phyloP scores from a whole-genome alignment of 2,329 filamentous ascomycete species.

The Aspergillus japonicus region DNA sequence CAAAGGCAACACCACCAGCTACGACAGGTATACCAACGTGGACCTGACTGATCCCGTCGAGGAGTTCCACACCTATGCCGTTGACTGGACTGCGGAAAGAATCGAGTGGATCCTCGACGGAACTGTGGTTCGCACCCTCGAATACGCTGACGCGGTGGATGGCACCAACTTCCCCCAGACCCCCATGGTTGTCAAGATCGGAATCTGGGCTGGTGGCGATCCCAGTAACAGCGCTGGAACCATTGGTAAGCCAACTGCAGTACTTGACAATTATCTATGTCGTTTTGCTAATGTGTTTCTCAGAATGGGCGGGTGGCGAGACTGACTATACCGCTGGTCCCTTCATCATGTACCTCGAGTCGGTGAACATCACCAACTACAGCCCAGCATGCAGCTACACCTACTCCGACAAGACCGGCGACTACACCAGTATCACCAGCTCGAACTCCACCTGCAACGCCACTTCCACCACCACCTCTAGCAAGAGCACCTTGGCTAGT shows the following conservation, averaged over 20 bases:
- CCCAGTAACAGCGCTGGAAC: conserved; percentile 46
- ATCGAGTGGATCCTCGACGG: conserved; percentile 67
- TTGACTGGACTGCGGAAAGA: conserved; percentile 66
- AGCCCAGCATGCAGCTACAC: conserved; percentile 63
- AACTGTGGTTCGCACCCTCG: conserved; percentile 60
- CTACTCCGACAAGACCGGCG: conserved; percentile 60
- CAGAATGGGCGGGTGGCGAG: conserved; percentile 66
- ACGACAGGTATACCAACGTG: conserved; percentile 83
- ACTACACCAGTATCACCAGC: conserved; percentile 59
- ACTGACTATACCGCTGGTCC: conserved; percentile 67
- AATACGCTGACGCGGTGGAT: conserved; percentile 57
- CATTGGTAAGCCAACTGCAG: conserved; percentile 34
- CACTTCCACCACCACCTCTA: neutral
- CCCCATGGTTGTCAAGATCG: conserved; percentile 68
- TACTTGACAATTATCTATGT: neutral
- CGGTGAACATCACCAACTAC: conserved; percentile 55
- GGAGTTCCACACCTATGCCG: conserved; percentile 46
- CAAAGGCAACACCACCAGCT: conserved; percentile 75
- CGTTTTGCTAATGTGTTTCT: neutral
- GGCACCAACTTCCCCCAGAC: conserved; percentile 68
- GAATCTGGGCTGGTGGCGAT: conserved; percentile 67
- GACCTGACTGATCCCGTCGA: conserved; percentile 57
- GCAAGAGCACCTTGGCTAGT: neutral
- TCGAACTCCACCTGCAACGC: conserved; percentile 10
- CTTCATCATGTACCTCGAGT: conserved; percentile 73